Evolutionary conservation across 495 filamentous ascomycete genomes (phyloP).

Genomic region (Penicillium soppii): DNA sequence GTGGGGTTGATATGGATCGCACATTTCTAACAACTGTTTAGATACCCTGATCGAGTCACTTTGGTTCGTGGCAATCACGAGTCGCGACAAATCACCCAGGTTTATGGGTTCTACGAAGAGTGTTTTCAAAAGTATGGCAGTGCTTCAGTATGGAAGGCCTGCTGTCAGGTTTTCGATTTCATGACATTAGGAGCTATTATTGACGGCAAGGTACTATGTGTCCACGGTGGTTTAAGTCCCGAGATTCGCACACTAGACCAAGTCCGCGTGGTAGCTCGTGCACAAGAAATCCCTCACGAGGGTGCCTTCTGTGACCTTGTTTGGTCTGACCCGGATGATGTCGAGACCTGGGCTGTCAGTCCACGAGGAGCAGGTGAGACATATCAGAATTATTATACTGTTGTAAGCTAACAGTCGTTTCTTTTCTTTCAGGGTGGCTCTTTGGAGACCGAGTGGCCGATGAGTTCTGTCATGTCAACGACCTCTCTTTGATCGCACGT

Average conservation of each 20-base stretch:
- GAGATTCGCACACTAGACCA: constrained; percentile 97
- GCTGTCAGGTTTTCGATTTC: constrained; percentile 99
- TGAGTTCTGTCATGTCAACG: constrained; percentile 99
- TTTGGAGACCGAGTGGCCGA: constrained; percentile 96
- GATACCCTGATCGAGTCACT: constrained; percentile 92
- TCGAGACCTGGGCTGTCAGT: constrained; percentile 96
- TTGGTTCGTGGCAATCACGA: constrained; percentile 97
- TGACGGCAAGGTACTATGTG: constrained; percentile 93
- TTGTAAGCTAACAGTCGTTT: background rate
- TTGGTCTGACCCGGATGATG: constrained; percentile 97
- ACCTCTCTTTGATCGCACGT: constrained; percentile 87
- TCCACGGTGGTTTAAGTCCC: constrained; percentile 93
- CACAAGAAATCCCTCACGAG: constrained; percentile 97
- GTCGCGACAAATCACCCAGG: constrained; percentile 95
- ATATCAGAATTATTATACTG: background rate
- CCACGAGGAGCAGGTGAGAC: constrained; percentile 76
- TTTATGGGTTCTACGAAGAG: constrained; percentile 98
- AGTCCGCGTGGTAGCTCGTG: constrained; percentile 93
- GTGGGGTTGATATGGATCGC: background rate
- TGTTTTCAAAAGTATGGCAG: constrained; percentile 98
- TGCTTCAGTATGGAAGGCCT: constrained; percentile 97
- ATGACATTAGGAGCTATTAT: constrained; percentile 94
- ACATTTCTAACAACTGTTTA: constrained; percentile 30
- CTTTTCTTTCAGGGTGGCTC: constrained; percentile 81
- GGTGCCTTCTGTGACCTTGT: constrained; percentile 98